These are phyloP conservation scores for Collybia nuda DNA, from an alignment of 768 basidiomycete genomes.

Conservation along the genomic window DNA sequence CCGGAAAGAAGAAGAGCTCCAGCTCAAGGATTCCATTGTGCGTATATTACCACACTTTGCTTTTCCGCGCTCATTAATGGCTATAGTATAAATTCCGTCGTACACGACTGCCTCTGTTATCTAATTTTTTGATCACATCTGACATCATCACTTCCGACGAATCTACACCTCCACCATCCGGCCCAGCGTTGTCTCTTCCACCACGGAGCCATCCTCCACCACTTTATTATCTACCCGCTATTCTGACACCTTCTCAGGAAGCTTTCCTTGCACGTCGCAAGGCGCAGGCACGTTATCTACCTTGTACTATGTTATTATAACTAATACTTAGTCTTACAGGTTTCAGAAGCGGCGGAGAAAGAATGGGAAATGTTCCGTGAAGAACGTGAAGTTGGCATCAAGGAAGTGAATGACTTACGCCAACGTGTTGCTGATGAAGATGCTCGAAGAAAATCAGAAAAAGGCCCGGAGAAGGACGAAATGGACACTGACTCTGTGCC, in stretches of 20 bases:
- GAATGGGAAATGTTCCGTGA: conserved; percentile 68
- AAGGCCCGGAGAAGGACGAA: conserved; percentile 30
- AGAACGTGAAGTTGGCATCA: conserved; percentile 58
- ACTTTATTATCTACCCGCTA: conserved; percentile 72
- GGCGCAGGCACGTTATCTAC: conserved; percentile 47
- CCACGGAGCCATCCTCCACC: conserved; percentile 74
- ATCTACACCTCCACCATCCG: conserved; percentile 27
- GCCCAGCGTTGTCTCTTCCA: conserved; percentile 42
- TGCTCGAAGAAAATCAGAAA: conserved; percentile 40
- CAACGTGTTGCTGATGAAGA: conserved; percentile 70
- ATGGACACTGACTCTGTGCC: conserved; percentile 31
- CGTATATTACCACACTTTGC: conserved; percentile 23
- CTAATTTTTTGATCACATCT: conserved; percentile 76
- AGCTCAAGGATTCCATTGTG: conserved; percentile 80
- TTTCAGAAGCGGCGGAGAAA: conserved; percentile 58
- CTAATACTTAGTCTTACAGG: conserved; percentile 33
- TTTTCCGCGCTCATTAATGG: background rate
- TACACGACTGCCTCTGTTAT: conserved; percentile 66
- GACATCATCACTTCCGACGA: conserved; percentile 57
- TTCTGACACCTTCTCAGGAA: conserved; percentile 70
- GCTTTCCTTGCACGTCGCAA: conserved; percentile 62
- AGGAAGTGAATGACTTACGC: conserved; percentile 62
- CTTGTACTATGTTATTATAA: background rate
- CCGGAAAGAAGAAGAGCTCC: conserved; percentile 80
- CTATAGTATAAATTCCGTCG: conserved; percentile 71